A percentile compares a stretch with the other conserved stretches of the same genome.
These are phyloP conservation scores for Colletotrichum sp. DNA, from an alignment of 2,329 filamentous ascomycete species.

Conservation along the genomic window DNA sequence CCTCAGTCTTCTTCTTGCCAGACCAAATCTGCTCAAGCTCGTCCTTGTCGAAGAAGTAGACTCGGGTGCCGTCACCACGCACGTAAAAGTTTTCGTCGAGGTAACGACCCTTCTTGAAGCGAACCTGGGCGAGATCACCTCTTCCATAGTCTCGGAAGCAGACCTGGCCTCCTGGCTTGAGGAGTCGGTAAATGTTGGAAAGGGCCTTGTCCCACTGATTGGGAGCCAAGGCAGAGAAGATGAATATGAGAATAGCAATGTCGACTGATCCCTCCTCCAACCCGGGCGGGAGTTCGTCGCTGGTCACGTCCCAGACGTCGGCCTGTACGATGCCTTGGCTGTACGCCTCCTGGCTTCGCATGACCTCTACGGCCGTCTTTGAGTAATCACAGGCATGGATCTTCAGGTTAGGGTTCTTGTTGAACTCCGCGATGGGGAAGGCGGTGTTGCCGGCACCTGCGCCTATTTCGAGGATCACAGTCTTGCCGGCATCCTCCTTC, in stretches of 20 bases:
- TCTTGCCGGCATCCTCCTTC: constrained; percentile 68
- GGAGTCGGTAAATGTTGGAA: constrained; percentile 77
- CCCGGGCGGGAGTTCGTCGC: constrained; percentile 75
- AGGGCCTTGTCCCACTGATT: constrained; percentile 84
- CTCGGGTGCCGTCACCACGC: constrained; percentile 90
- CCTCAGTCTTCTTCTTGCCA: constrained; percentile 37
- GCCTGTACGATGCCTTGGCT: constrained; percentile 75
- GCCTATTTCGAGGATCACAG: constrained; percentile 85
- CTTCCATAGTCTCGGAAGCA: constrained; percentile 96
- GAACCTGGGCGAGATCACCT: constrained; percentile 93
- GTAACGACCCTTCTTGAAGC: constrained; percentile 94
- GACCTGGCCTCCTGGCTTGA: constrained; percentile 93
- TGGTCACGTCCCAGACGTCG: constrained; percentile 92
- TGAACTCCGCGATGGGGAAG: constrained; percentile 85
- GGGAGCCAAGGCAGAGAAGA: constrained; percentile 91
- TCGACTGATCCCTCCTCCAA: constrained; percentile 83
- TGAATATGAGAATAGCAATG: constrained; percentile 93
- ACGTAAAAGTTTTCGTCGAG: constrained; percentile 98
- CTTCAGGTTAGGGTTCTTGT: constrained; percentile 80
- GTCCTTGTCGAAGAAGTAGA: constrained; percentile 95
- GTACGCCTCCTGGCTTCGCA: constrained; percentile 81
- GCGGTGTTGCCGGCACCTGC: constrained; percentile 96
- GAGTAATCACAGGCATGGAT: constrained; percentile 97
- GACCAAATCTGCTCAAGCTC: constrained; percentile 84
- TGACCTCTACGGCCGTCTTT: constrained; percentile 92